Percentiles rank a stretch among this genome's conserved stretches.
phyloP scores from a whole-genome alignment of 768 basidiomycete species.

The Scleroderma bovista region DNA sequence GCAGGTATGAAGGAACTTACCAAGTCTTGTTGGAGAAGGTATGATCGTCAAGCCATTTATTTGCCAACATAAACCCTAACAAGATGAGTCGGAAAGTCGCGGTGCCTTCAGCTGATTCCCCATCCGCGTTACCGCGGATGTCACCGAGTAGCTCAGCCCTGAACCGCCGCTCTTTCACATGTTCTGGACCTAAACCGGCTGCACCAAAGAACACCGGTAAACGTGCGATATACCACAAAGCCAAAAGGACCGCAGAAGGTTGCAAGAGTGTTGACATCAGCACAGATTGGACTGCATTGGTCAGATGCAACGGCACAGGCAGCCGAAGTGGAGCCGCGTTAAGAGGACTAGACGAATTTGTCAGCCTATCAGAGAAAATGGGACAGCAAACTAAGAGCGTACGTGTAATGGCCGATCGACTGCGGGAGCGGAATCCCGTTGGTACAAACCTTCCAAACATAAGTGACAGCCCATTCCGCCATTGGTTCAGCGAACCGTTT shows the following conservation, averaged over 20 bases:
- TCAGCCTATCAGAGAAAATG: conserved; percentile 9
- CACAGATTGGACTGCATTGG: conserved; percentile 62
- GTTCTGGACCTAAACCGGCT: conserved; percentile 44
- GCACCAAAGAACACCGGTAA: conserved; percentile 66
- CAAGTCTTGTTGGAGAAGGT: conserved; percentile 89
- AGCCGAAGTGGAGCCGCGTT: conserved; percentile 29
- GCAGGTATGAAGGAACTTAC: conserved; percentile 34
- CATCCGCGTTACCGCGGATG: conserved; percentile 34
- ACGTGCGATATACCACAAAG: conserved; percentile 77
- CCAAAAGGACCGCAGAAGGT: conserved; percentile 73
- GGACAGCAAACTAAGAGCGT: conserved; percentile 25
- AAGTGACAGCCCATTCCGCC: conserved; percentile 73
- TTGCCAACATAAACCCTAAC: conserved; percentile 79
- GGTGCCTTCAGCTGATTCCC: conserved; percentile 46
- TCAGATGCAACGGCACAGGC: conserved; percentile 42
- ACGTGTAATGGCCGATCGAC: conserved; percentile 51
- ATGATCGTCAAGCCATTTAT: conserved; percentile 87
- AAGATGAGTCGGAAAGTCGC: conserved; percentile 72
- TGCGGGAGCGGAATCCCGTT: conserved; percentile 59
- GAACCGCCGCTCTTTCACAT: conserved; percentile 57
- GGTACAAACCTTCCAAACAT: conserved; percentile 79
- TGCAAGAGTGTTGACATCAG: conserved; percentile 75
- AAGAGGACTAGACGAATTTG: conserved; percentile 15
- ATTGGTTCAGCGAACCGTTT: conserved; percentile 72
- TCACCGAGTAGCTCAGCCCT: conserved; percentile 59